Conservation (phyloP, 306 rosid species). For the Inga laurina region DNA sequence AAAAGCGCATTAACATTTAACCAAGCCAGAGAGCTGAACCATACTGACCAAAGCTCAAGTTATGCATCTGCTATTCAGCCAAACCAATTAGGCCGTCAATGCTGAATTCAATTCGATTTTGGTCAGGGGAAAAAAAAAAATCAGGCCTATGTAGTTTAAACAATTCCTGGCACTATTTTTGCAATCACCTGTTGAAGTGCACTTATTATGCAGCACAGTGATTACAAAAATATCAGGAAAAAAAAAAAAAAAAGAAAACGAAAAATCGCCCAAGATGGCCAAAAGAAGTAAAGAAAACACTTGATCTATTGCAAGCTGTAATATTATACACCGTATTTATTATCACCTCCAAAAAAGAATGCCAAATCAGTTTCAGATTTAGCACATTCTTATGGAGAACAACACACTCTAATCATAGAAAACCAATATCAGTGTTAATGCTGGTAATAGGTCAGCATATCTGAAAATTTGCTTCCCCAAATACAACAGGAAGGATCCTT, state of each 20-base stretch:
- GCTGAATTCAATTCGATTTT: not conserved
- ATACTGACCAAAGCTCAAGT: not conserved
- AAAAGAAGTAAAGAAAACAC: not conserved
- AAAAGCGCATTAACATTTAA: not conserved
- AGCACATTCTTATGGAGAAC: not conserved
- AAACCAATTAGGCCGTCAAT: not conserved
- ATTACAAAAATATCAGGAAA: not conserved
- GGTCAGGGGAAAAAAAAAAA: not conserved
- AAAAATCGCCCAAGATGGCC: not conserved
- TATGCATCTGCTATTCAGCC: not conserved
- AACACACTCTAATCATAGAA: constrained; percentile 6
- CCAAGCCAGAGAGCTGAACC: not conserved
- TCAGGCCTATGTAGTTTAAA: not conserved
- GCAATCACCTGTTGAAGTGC: not conserved
- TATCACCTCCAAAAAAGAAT: not conserved
- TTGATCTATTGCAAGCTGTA: not conserved
- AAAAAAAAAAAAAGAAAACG: not conserved
- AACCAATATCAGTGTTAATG: not conserved
- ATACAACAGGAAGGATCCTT: not conserved
- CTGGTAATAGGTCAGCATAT: not conserved
- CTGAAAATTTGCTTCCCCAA: not conserved
- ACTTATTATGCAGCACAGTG: not conserved
- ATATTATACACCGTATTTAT: not conserved
- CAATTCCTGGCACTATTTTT: not conserved
- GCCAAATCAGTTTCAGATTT: not conserved